Conservation (phyloP, 208 protist genomes). For the Blechomonas ayalai region DNA sequence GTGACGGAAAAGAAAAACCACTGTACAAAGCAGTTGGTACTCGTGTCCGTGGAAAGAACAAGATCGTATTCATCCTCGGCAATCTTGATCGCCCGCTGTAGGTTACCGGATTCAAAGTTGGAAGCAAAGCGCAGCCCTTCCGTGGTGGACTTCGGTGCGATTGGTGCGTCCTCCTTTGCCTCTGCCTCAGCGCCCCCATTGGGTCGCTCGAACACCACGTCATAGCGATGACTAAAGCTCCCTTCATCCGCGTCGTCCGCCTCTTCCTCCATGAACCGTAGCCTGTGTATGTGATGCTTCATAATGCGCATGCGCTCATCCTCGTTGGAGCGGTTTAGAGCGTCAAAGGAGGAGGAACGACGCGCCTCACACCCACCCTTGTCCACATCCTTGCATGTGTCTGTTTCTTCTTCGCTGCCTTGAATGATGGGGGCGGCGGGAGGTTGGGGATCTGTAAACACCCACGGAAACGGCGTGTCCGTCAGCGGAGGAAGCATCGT, state of each 20-base stretch:
- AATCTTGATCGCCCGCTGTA: slow-evolving; percentile 86
- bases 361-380: slow-evolving; percentile 10
- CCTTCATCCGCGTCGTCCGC: slow-evolving; percentile 30
- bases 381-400: not conserved
- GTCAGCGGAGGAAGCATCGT: slow-evolving; percentile 9
- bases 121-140: slow-evolving; percentile 79
- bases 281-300: slow-evolving; percentile 49
- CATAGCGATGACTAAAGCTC: slow-evolving; percentile 6
- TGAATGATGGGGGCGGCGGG: slow-evolving; percentile 2
- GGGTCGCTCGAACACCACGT: slow-evolving; percentile 18
- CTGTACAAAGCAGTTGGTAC: slow-evolving; percentile 94
- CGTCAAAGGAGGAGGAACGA: slow-evolving; percentile 12
- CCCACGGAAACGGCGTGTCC: slow-evolving; percentile 30
- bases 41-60: slow-evolving; percentile 89
- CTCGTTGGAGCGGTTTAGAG: slow-evolving; percentile 21
- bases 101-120: slow-evolving; percentile 94
- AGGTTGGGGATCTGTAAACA: slow-evolving; percentile 26
- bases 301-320: slow-evolving; percentile 33
- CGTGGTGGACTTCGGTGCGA: not conserved
- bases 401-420: not conserved
- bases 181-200: not conserved
- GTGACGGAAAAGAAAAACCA: slow-evolving; percentile 95
- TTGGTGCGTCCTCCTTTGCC: not conserved
- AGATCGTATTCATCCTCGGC: slow-evolving; percentile 91
- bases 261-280: slow-evolving; percentile 17